These are phyloP conservation scores for Aphanomyces stellatus DNA, from an alignment of 352 stramenopile species.

Conservation along the genomic window DNA sequence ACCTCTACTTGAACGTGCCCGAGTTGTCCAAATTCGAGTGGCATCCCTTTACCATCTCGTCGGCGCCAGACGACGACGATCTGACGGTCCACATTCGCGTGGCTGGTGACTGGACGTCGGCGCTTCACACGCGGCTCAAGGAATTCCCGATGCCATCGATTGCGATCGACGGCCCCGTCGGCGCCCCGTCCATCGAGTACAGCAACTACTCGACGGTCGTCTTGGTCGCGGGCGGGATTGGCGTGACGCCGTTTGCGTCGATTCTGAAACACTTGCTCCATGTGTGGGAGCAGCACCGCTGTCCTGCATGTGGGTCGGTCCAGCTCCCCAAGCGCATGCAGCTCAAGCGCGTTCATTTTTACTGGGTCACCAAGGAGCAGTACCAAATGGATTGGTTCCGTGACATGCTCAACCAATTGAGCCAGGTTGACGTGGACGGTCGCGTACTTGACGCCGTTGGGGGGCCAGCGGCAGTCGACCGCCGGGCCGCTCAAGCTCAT, in stretches of 20 bases:
- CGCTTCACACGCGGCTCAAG: constrained; percentile 21
- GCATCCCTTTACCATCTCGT: constrained; percentile 74
- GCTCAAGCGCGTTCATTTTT: constrained; percentile 78
- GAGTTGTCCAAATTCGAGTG: constrained; percentile 48
- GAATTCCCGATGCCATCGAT: constrained; percentile 20
- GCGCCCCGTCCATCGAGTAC: constrained; percentile 24
- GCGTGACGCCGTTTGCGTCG: constrained; percentile 38
- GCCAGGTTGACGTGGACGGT: constrained; percentile 56
- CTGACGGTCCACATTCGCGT: constrained; percentile 35
- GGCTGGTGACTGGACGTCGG: constrained; percentile 37
- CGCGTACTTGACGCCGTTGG: constrained; percentile 58
- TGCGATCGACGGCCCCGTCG: constrained; percentile 29
- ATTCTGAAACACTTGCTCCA: constrained; percentile 36
- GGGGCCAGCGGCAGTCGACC: constrained; percentile 38
- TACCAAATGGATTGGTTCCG: constrained; percentile 73
- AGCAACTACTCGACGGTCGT: constrained; percentile 26
- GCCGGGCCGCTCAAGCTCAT: constrained; percentile 52
- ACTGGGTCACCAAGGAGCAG: constrained; percentile 73
- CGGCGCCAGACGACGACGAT: constrained; percentile 30
- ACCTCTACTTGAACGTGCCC: constrained; percentile 56
- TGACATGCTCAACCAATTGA: constrained; percentile 76
- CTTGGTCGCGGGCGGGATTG: constrained; percentile 31
- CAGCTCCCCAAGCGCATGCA: constrained; percentile 57
- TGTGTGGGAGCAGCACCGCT: constrained; percentile 38
- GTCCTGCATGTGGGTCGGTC: constrained; percentile 40